Percentiles rank a stretch among this genome's conserved stretches.
phyloP scores from a whole-genome alignment of 768 basidiomycete genomes.

The Boletus pseudo-olivaceus region DNA sequence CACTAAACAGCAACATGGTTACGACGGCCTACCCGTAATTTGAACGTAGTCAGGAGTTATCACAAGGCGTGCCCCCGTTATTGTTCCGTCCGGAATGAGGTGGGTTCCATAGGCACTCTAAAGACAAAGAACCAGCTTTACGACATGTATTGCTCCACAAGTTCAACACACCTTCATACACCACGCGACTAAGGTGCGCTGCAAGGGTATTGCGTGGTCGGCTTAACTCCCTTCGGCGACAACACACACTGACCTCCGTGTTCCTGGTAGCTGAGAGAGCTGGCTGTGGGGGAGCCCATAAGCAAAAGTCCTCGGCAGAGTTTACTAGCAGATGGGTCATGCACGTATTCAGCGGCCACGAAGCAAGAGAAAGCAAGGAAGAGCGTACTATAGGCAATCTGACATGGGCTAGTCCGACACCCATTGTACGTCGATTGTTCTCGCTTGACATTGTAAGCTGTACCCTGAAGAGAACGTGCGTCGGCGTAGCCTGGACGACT shows the following conservation, averaged over 20 bases:
- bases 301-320: slow-evolving; percentile 52
- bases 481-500: slow-evolving; percentile 35
- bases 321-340: slow-evolving; percentile 41
- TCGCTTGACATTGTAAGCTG: slow-evolving; percentile 46
- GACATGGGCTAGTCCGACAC: slow-evolving; percentile 63
- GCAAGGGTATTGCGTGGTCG: slow-evolving; percentile 14
- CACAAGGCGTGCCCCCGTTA: slow-evolving; percentile 64
- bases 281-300: slow-evolving; percentile 50
- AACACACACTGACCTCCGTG: slow-evolving; percentile 47
- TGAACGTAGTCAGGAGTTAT: slow-evolving; percentile 75
- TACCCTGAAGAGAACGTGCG: slow-evolving; percentile 47
- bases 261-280: slow-evolving; percentile 56
- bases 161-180: slow-evolving; percentile 40
- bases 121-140: background rate
- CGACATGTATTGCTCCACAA: background rate
- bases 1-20: slow-evolving; percentile 16
- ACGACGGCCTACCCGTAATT: slow-evolving; percentile 47
- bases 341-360: background rate
- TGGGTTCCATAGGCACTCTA: slow-evolving; percentile 60
- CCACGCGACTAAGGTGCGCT: slow-evolving; percentile 52
- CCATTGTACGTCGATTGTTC: slow-evolving; percentile 64
- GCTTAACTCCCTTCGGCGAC: slow-evolving; percentile 5
- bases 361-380: background rate
- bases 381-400: slow-evolving; percentile 56
- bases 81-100: slow-evolving; percentile 69